Conservation (phyloP, 495 filamentous ascomycete species). For the Aspergillus heteromorphus region DNA sequence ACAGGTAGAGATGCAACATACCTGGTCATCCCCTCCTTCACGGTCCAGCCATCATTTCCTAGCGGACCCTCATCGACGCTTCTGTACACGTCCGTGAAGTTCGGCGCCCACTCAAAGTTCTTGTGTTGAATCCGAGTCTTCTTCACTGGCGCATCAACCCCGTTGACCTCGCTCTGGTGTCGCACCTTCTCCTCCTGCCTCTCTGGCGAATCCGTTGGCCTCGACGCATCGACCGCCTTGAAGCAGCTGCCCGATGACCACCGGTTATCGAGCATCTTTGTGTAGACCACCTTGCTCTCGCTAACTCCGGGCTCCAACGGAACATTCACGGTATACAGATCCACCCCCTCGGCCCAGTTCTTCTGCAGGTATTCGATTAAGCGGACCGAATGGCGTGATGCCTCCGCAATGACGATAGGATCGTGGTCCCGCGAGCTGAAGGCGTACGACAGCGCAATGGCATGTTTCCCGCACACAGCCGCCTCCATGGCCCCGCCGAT, state of each 20-base stretch:
- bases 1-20: constrained; percentile 34
- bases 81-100: constrained; percentile 76
- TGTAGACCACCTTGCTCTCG: constrained; percentile 65
- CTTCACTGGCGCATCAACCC: constrained; percentile 16
- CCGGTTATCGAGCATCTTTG: constrained; percentile 78
- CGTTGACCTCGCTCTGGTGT: constrained; percentile 12
- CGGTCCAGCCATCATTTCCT: constrained; percentile 92
- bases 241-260: constrained; percentile 84
- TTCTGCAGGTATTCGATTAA: constrained; percentile 71
- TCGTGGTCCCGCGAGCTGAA: constrained; percentile 81
- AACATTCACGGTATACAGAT: constrained; percentile 84
- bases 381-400: constrained; percentile 61
- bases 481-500: constrained; percentile 89
- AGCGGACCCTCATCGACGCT: constrained; percentile 73
- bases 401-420: constrained; percentile 67
- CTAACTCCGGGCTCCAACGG: constrained; percentile 68
- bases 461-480: constrained; percentile 69
- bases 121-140: constrained; percentile 56
- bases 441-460: constrained; percentile 82
- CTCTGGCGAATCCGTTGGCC: constrained; percentile 59
- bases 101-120: constrained; percentile 92
- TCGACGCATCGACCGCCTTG: constrained; percentile 50
- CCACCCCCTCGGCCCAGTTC: constrained; percentile 70
- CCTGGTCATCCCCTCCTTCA: constrained; percentile 86
- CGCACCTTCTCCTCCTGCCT: constrained; percentile 49